Conservation (phyloP, 2,329 filamentous ascomycete species). For the Cordyceps fumosorosea region DNA sequence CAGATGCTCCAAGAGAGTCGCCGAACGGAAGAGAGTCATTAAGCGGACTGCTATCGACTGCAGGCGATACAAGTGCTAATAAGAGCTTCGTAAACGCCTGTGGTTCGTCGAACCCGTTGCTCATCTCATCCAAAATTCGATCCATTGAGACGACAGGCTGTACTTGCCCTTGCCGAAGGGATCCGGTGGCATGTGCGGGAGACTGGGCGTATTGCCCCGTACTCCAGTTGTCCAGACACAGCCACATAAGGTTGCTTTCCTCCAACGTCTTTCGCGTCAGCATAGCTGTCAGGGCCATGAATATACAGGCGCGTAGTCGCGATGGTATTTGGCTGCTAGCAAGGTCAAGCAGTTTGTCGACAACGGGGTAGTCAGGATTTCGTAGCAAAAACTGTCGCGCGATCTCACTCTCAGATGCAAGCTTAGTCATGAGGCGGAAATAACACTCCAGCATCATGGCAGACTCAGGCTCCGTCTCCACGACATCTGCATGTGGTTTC, state of each 20-base stretch:
- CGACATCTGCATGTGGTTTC: conserved; percentile 57
- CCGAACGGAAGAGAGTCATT: conserved; percentile 80
- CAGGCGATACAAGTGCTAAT: conserved; percentile 62
- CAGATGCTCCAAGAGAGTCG: conserved; percentile 70
- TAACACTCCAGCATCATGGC: conserved; percentile 97
- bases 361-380: conserved; percentile 57
- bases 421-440: conserved; percentile 75
- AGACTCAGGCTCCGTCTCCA: conserved; percentile 82
- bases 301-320: conserved; percentile 75
- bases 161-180: conserved; percentile 27
- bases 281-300: conserved; percentile 69
- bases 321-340: conserved; percentile 70
- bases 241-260: conserved; percentile 72
- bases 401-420: conserved; percentile 65
- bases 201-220: conserved; percentile 46
- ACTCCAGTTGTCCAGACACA: conserved; percentile 71
- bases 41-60: conserved; percentile 51
- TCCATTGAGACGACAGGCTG: conserved; percentile 45
- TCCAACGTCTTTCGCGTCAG: conserved; percentile 65
- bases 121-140: conserved; percentile 65
- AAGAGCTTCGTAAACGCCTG: conserved; percentile 78
- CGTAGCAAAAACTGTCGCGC: conserved; percentile 70
- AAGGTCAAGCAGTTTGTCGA: conserved; percentile 69
- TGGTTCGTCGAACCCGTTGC: conserved; percentile 75
- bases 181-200: conserved; percentile 24